phyloP scores from a whole-genome alignment of 2,329 filamentous ascomycete species.

The Fusarium sp. region DNA sequence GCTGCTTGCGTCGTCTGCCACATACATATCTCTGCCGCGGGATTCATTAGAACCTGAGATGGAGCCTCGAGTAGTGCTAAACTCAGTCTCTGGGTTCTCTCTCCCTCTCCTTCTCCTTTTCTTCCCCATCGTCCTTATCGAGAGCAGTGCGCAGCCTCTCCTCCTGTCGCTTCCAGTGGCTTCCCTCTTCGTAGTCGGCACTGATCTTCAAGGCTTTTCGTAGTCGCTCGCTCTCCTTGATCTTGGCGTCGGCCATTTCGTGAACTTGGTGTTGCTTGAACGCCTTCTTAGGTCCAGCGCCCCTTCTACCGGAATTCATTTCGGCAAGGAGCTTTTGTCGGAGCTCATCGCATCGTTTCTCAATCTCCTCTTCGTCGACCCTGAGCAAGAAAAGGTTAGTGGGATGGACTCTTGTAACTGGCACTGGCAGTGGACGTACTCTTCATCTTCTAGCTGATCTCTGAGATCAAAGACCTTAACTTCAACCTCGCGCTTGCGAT shows the following conservation, averaged over 20 bases:
- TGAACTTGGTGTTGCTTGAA: constrained; percentile 96
- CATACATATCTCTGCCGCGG: neutral
- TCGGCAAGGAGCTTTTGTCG: constrained; percentile 56
- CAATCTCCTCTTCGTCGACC: constrained; percentile 91
- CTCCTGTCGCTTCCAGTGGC: constrained; percentile 87
- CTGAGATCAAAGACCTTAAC: constrained; percentile 92
- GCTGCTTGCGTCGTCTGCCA: neutral
- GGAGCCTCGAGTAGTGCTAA: neutral
- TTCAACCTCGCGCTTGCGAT: constrained; percentile 90
- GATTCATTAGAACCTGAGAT: neutral
- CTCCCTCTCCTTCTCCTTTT: constrained; percentile 54
- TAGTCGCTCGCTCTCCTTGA: constrained; percentile 91
- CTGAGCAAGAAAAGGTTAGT: constrained; percentile 54
- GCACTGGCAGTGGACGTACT: constrained; percentile 58
- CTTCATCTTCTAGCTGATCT: constrained; percentile 92
- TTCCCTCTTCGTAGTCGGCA: constrained; percentile 86
- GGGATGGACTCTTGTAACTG: neutral
- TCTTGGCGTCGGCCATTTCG: constrained; percentile 95
- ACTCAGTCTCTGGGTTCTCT: constrained; percentile 37
- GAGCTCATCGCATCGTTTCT: constrained; percentile 65
- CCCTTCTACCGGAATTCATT: constrained; percentile 49
- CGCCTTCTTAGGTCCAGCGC: constrained; percentile 57
- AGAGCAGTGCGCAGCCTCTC: constrained; percentile 67
- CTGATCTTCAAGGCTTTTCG: constrained; percentile 88
- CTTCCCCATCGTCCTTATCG: constrained; percentile 54